Evolutionary conservation across 441 rosid genomes (phyloP).

Genomic region (Erodium texanum): DNA sequence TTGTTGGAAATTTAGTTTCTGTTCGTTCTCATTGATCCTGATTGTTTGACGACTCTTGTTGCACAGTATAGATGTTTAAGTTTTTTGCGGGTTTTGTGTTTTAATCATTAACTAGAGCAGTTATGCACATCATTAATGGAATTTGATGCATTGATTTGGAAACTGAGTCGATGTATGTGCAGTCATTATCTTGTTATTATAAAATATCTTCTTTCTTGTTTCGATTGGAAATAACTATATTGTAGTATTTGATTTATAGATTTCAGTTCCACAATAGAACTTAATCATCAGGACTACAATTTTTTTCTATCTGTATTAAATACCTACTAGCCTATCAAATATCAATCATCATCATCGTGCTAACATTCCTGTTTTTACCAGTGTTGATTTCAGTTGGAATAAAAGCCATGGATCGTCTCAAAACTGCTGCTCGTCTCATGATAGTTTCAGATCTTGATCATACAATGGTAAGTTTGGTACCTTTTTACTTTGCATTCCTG

Average conservation of each 20-base stretch:
- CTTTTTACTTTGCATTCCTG: not conserved
- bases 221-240: not conserved
- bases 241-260: not conserved
- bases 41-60: not conserved
- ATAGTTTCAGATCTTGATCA: constrained; percentile 92
- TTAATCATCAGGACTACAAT: not conserved
- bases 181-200: not conserved
- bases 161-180: not conserved
- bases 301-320: not conserved
- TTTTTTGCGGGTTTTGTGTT: not conserved
- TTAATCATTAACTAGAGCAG: not conserved
- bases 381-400: constrained; percentile 5
- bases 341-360: not conserved
- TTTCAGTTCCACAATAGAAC: not conserved
- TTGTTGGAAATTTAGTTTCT: not conserved
- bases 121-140: not conserved
- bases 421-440: constrained; percentile 58
- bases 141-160: not conserved
- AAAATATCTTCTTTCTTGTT: not conserved
- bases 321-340: not conserved
- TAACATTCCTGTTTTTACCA: not conserved
- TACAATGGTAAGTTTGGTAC: constrained; percentile 52
- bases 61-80: not conserved
- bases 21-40: not conserved
- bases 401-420: constrained; percentile 50